phyloP scores from a whole-genome alignment of 1,139 yeast species.

The Geotrichum klebahnii region DNA sequence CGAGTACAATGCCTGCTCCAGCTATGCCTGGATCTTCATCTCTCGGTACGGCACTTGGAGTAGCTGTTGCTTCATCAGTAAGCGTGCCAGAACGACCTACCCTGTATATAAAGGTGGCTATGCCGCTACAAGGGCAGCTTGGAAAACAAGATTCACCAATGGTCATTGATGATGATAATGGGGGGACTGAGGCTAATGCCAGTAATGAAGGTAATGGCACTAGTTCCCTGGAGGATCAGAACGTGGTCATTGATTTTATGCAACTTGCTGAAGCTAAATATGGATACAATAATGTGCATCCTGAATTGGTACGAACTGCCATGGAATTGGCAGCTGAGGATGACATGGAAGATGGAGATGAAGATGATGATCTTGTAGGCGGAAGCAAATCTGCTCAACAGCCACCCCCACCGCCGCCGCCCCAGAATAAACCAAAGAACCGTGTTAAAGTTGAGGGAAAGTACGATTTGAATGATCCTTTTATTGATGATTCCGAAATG shows the following conservation, averaged over 20 bases:
- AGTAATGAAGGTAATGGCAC: conserved; percentile 11
- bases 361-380: conserved; percentile 46
- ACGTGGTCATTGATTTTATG: conserved; percentile 70
- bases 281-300: conserved; percentile 73
- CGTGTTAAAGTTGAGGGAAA: conserved; percentile 53
- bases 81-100: conserved; percentile 12
- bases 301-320: conserved; percentile 56
- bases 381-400: conserved; percentile 39
- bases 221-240: conserved; percentile 23
- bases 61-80: conserved; percentile 11
- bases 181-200: background rate
- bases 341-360: conserved; percentile 58
- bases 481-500: conserved; percentile 90
- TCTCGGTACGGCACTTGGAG: conserved; percentile 16
- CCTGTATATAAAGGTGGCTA: conserved; percentile 11
- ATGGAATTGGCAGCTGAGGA: conserved; percentile 61
- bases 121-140: conserved; percentile 20
- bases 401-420: conserved; percentile 19
- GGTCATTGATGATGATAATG: conserved; percentile 5
- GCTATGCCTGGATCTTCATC: conserved; percentile 15
- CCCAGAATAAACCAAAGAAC: conserved; percentile 29
- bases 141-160: conserved; percentile 8
- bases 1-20: background rate
- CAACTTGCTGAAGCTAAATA: conserved; percentile 81
- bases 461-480: conserved; percentile 90